Base-by-base conservation (phyloP, 306 rosid genomes). In the Ormosia emarginata region DNA sequence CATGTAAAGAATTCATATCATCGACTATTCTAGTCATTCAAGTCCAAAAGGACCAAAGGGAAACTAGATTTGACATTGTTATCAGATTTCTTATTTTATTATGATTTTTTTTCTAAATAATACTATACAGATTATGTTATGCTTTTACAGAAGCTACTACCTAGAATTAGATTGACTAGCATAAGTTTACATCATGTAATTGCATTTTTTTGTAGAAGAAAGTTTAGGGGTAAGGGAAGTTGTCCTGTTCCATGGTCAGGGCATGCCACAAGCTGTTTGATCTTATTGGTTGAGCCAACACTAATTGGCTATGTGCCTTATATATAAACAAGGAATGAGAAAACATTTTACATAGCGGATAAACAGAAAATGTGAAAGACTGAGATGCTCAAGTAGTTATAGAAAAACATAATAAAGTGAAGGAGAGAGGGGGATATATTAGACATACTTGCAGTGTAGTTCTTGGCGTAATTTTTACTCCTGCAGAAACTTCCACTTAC, bases 401-500 rank as follows among this genome's bases (percentile, higher is more conserved):
- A n/a, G 39, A 39, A 63, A 11, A 63, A 29, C 0, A 18, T 0
- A 36, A 39, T 40, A 29, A 55, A 40, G 44, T 49, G 4, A n/a
- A n/a, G 33, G 12, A 62, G 32, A 57, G 3, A 53, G 1, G 6
- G 24, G 8, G 17, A 3, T 2, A n/a, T 6, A 17, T 6, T 8
- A 18, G 29, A 58, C 86, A 53, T 70, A 86, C 89, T 75, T 67
- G 86, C 46, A 74, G 5, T 6, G 78, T 36, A 67, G 65, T 46
- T 79, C n/a, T 9, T 53, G 17, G 62, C 5, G 4, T 24, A 55
- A 49, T 11, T 40, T 65, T 57, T 75, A 72, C 79, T 91, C 83
- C 73, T 88, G 89, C 86, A 71, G 82, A 68, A 63, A 81, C 39
- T 84, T 62, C 75, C 71, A 82, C 88, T 94, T 86, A 81, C 14